phyloP scores from a whole-genome alignment of 108 stramenopile species.

The Bacterosira constricta region DNA sequence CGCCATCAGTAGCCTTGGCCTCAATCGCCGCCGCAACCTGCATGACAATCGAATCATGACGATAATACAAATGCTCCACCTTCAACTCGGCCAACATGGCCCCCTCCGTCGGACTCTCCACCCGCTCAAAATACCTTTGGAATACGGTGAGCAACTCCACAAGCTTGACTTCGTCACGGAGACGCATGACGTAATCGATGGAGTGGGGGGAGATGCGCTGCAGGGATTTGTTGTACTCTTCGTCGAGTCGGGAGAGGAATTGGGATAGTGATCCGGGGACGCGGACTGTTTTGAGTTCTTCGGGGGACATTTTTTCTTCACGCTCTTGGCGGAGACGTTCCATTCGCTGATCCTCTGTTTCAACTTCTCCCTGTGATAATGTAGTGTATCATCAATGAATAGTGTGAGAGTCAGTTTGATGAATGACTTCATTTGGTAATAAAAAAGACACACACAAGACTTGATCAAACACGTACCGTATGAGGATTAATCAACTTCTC shows the following conservation, averaged over 20 bases:
- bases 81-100: slow-evolving; percentile 77
- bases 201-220: slow-evolving; percentile 94
- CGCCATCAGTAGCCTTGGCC: slow-evolving; percentile 19
- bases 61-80: slow-evolving; percentile 97
- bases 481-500: slow-evolving; percentile 84
- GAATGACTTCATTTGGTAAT: background rate
- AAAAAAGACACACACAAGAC: background rate
- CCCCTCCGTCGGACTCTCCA: slow-evolving; percentile 66
- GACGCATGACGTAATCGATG: slow-evolving; percentile 87
- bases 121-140: slow-evolving; percentile 87
- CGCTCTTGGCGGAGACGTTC: slow-evolving; percentile 85
- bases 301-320: slow-evolving; percentile 74
- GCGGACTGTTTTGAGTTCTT: slow-evolving; percentile 77
- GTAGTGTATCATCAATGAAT: background rate
- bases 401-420: background rate
- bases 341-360: slow-evolving; percentile 81
- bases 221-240: slow-evolving; percentile 96
- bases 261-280: slow-evolving; percentile 90
- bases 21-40: slow-evolving; percentile 79
- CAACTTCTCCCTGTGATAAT: slow-evolving; percentile 57
- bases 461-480: slow-evolving; percentile 46
- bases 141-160: slow-evolving; percentile 71
- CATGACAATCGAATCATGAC: slow-evolving; percentile 90
- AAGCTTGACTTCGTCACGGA: slow-evolving; percentile 90
- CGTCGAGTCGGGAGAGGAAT: slow-evolving; percentile 88